Evolutionary conservation across 768 basidiomycete genomes (phyloP).

Genomic region (Kockovaella imperatae): DNA sequence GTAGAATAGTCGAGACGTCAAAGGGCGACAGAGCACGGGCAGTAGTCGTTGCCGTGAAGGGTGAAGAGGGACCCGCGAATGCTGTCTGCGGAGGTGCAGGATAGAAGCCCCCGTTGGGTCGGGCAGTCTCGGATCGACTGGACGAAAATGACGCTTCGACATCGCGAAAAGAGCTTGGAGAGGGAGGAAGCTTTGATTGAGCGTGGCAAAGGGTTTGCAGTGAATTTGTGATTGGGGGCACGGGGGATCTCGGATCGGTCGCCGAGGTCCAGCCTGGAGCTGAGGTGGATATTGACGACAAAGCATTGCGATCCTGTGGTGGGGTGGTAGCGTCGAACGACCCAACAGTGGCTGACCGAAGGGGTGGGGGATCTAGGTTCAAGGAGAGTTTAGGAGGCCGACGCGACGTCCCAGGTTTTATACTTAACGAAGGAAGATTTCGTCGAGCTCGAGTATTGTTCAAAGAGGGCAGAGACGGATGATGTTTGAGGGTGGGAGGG

Average conservation of each 20-base stretch:
- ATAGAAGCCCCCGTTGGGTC: neutral
- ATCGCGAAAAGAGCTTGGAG: conserved; percentile 26
- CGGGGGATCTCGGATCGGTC: conserved; percentile 1
- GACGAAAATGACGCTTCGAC: conserved; percentile 8
- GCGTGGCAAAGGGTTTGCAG: conserved; percentile 22
- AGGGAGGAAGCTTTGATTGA: conserved; percentile 29
- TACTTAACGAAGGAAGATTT: conserved; percentile 41
- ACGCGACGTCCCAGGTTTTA: conserved; percentile 9
- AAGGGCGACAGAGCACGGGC: conserved; percentile 48
- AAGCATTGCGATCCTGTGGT: neutral
- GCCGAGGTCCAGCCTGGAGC: neutral
- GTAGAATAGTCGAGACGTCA: conserved; percentile 81
- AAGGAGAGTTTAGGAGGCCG: conserved; percentile 29
- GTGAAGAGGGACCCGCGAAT: neutral
- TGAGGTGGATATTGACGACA: neutral
- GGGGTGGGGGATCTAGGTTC: conserved; percentile 25
- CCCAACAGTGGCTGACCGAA: conserved; percentile 21
- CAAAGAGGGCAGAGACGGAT: conserved; percentile 34
- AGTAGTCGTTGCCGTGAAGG: conserved; percentile 1
- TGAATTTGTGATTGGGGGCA: too few relatives aligned
- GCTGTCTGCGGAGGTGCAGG: neutral
- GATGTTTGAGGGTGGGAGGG: conserved; percentile 17
- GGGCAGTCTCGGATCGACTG: neutral
- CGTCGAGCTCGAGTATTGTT: conserved; percentile 54
- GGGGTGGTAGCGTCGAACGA: neutral